Conservation (phyloP, 805 yeast species). For the Jamesozyma spencerorum region DNA sequence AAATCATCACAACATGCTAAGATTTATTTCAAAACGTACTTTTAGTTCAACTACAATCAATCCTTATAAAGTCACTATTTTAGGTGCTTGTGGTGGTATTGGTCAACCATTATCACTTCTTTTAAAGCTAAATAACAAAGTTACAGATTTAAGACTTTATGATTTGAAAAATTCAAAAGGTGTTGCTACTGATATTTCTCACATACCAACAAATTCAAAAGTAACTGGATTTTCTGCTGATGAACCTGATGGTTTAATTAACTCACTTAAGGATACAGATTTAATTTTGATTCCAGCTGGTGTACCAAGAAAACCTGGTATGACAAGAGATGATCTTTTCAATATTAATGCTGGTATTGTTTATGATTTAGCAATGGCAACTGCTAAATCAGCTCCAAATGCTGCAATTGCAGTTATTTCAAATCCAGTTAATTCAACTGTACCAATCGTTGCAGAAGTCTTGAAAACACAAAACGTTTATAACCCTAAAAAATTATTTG, state of each 20-base stretch:
- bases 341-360: slow-evolving; percentile 94
- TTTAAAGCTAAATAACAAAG: slow-evolving; percentile 80
- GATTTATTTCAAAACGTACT: slow-evolving; percentile 46
- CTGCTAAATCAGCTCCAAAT: slow-evolving; percentile 73
- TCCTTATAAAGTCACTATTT: slow-evolving; percentile 70
- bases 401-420: slow-evolving; percentile 78
- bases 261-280: slow-evolving; percentile 63
- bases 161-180: slow-evolving; percentile 92
- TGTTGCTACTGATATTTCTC: slow-evolving; percentile 93
- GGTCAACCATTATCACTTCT: slow-evolving; percentile 83
- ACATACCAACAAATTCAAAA: slow-evolving; percentile 83
- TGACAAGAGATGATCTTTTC: slow-evolving; percentile 96
- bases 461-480: slow-evolving; percentile 76
- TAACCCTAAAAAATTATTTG: slow-evolving; percentile 86
- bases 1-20: slow-evolving; percentile 36
- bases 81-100: slow-evolving; percentile 90
- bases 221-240: slow-evolving; percentile 87
- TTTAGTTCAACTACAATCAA: slow-evolving; percentile 59
- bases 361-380: slow-evolving; percentile 80
- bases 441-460: slow-evolving; percentile 92
- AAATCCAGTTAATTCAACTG: slow-evolving; percentile 96
- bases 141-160: slow-evolving; percentile 75
- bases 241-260: slow-evolving; percentile 52
- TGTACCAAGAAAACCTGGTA: slow-evolving; percentile 97
- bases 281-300: slow-evolving; percentile 94